Evolutionary conservation across 2,329 filamentous ascomycete genomes (phyloP).

Genomic region (Phialophora chinensis): DNA sequence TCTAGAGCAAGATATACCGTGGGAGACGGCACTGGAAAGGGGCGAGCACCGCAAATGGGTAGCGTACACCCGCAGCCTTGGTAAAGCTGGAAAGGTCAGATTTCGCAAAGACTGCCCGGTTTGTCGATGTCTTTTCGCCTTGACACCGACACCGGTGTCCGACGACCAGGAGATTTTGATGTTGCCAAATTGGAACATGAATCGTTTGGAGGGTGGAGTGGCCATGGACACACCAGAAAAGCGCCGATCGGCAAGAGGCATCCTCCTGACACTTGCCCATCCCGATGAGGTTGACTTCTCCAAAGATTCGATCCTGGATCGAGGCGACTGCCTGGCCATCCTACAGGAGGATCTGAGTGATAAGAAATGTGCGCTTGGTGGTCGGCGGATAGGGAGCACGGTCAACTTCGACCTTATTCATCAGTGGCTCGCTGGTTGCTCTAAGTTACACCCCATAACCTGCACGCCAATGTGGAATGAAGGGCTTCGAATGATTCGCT

Average conservation of each 20-base stretch:
- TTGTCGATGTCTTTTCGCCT: not conserved
- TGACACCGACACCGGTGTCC: not conserved
- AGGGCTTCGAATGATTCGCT: not conserved
- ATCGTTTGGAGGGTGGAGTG: not conserved
- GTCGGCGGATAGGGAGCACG: not conserved
- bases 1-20: not conserved
- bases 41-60: not conserved
- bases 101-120: constrained; percentile 1
- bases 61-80: not conserved
- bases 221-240: constrained; percentile 2
- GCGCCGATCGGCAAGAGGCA: not conserved
- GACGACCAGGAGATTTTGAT: not conserved
- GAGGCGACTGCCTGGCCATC: not conserved
- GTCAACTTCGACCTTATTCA: not conserved
- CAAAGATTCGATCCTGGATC: not conserved
- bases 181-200: constrained; percentile 1
- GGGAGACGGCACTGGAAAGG: not conserved
- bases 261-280: not conserved
- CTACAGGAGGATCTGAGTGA: not conserved
- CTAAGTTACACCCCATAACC: not conserved
- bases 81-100: not conserved
- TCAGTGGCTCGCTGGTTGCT: not conserved
- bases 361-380: not conserved
- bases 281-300: not conserved
- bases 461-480: not conserved